Evolutionary conservation across 352 stramenopile genomes (phyloP).

Genomic region (Phytophthora tubulina): DNA sequence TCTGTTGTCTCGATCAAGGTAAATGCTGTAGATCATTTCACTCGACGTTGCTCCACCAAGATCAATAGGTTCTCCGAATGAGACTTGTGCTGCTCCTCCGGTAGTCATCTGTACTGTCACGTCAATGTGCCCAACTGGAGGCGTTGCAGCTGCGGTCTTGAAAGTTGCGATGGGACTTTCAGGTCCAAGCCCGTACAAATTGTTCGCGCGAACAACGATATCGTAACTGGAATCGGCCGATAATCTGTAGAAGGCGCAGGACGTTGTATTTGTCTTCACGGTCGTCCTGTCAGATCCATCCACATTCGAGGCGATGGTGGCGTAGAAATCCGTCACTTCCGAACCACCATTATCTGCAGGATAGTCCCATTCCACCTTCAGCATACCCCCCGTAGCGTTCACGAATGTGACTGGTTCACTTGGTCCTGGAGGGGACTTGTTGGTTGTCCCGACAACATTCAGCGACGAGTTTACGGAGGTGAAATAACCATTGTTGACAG

Average conservation of each 20-base stretch:
- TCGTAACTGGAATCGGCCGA: conserved; percentile 47
- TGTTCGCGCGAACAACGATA: conserved; percentile 54
- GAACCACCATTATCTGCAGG: conserved; percentile 53
- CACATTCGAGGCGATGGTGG: conserved; percentile 38
- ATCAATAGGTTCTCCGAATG: conserved; percentile 66
- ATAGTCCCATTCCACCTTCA: conserved; percentile 55
- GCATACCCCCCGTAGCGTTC: conserved; percentile 52
- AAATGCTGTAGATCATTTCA: conserved; percentile 61
- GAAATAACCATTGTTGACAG: conserved; percentile 57
- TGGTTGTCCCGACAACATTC: conserved; percentile 42
- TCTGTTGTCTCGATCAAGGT: conserved; percentile 46
- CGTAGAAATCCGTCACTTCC: conserved; percentile 38
- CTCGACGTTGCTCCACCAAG: conserved; percentile 48
- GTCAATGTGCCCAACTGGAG: conserved; percentile 43
- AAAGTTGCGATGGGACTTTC: conserved; percentile 47
- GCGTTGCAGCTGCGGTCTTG: conserved; percentile 41
- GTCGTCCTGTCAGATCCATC: conserved; percentile 44
- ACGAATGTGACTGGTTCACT: conserved; percentile 34
- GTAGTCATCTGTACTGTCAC: conserved; percentile 44
- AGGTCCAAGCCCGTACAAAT: conserved; percentile 46
- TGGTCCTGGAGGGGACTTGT: conserved; percentile 58
- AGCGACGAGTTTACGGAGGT: conserved; percentile 56
- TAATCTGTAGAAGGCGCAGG: conserved; percentile 59
- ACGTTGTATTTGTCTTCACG: conserved; percentile 12
- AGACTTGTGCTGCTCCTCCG: conserved; percentile 56